Evolutionary conservation across 306 rosid species (phyloP).

Genomic region (Datisca glomerata): DNA sequence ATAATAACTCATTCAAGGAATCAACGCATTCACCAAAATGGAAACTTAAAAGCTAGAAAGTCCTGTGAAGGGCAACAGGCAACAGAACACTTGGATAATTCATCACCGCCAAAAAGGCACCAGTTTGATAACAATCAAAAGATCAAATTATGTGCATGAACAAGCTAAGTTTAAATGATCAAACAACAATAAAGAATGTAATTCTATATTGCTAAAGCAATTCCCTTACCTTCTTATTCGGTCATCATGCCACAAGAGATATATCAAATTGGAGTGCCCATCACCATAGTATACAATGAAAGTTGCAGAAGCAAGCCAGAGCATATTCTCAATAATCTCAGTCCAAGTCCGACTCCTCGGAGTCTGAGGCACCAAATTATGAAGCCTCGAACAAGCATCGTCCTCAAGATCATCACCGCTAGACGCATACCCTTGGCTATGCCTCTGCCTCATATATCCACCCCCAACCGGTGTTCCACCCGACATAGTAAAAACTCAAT

Average conservation of each 20-base stretch:
- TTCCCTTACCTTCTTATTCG: slow-evolving; percentile 69
- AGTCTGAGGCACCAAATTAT: slow-evolving; percentile 24
- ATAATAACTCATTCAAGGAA: too few relatives aligned
- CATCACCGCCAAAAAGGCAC: too few relatives aligned
- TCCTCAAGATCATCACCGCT: slow-evolving; percentile 97
- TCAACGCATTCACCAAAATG: too few relatives aligned
- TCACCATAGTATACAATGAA: slow-evolving; percentile 78
- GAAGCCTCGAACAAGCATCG: slow-evolving; percentile 77
- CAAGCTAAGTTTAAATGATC: slow-evolving; percentile 1
- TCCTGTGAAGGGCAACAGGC: too few relatives aligned
- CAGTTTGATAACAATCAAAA: too few relatives aligned
- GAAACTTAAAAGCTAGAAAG: too few relatives aligned
- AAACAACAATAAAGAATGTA: slow-evolving; percentile 2
- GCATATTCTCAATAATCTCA: slow-evolving; percentile 59
- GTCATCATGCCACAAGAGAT: slow-evolving; percentile 66
- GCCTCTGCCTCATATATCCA: slow-evolving; percentile 88
- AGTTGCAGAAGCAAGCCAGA: slow-evolving; percentile 87
- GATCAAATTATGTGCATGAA: neutral
- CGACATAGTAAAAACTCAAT: slow-evolving; percentile 45
- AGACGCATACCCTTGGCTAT: slow-evolving; percentile 86
- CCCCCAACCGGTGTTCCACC: slow-evolving; percentile 88
- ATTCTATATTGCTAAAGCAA: too few relatives aligned
- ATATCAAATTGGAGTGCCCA: slow-evolving; percentile 64
- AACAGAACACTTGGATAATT: too few relatives aligned
- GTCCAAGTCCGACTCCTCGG: slow-evolving; percentile 48